A percentile compares a stretch with the other conserved stretches of the same genome.
phyloP scores from a whole-genome alignment of 306 rosid species.

The Trichosanthes truncata region DNA sequence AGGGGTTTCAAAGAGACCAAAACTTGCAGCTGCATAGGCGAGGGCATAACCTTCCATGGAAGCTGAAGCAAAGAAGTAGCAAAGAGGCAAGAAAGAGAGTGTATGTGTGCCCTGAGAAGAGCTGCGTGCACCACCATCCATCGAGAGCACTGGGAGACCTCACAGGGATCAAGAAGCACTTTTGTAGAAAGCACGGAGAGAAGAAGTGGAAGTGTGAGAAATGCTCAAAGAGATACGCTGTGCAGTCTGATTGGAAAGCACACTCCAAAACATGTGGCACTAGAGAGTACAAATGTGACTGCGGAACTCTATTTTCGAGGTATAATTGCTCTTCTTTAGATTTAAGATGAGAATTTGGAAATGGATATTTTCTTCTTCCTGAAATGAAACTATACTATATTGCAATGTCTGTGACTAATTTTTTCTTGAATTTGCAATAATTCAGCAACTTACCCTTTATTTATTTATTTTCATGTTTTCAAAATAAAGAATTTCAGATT shows the following conservation, averaged over 20 bases:
- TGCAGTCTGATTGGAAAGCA: constrained; percentile 88
- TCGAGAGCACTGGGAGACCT: constrained; percentile 81
- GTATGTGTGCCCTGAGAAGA: constrained; percentile 80
- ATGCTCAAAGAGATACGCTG: constrained; percentile 81
- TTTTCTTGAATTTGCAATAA: too few relatives aligned
- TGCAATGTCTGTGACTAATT: too few relatives aligned
- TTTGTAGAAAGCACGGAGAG: constrained; percentile 84
- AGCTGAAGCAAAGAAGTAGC: constrained; percentile 67
- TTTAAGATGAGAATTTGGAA: background rate
- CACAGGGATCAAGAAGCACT: constrained; percentile 90
- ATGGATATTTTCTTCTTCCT: background rate
- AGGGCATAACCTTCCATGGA: constrained; percentile 93
- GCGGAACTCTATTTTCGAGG: constrained; percentile 88
- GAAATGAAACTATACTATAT: background rate
- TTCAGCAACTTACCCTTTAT: too few relatives aligned
- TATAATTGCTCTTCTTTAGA: constrained; percentile 1
- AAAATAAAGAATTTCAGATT: too few relatives aligned
- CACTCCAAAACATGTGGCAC: constrained; percentile 88
- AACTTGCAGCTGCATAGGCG: constrained; percentile 76
- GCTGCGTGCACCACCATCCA: constrained; percentile 66
- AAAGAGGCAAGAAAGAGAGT: constrained; percentile 66
- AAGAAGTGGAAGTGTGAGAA: constrained; percentile 92
- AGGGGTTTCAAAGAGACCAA: constrained; percentile 83
- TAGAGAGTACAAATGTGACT: constrained; percentile 78
- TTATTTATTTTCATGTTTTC: too few relatives aligned